These are phyloP conservation scores for Oehlia diaphana DNA, from an alignment of 192 early-diverging fungal genomes.

Conservation along the genomic window DNA sequence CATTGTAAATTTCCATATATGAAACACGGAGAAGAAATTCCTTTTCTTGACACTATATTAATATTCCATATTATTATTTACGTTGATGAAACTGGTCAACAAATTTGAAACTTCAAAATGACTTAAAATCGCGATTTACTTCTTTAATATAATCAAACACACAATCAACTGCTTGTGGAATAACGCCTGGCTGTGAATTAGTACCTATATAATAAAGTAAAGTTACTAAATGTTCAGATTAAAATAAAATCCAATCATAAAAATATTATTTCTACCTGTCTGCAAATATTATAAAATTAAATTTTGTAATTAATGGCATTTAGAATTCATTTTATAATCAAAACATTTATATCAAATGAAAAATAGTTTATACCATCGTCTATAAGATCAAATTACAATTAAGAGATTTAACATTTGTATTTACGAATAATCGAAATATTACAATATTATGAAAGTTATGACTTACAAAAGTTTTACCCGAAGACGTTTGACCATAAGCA, in stretches of 20 bases:
- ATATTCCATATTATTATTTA: background rate
- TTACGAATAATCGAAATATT: background rate
- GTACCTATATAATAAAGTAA: slow-evolving; percentile 55
- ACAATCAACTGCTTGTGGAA: slow-evolving; percentile 73
- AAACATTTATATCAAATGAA: slow-evolving; percentile 33
- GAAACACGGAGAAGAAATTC: slow-evolving; percentile 94
- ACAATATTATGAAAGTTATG: background rate
- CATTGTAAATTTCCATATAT: slow-evolving; percentile 99
- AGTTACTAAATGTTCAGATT: slow-evolving; percentile 31
- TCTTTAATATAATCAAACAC: slow-evolving; percentile 74
- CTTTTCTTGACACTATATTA: slow-evolving; percentile 55
- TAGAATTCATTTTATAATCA: background rate
- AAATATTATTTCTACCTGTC: background rate
- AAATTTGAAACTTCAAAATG: background rate
- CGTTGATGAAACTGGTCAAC: background rate
- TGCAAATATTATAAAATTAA: background rate
- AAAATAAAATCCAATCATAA: background rate
- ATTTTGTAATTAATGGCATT: background rate
- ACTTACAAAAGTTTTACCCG: slow-evolving; percentile 86
- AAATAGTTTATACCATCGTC: slow-evolving; percentile 42
- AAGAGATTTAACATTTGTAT: background rate
- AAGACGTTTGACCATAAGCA: slow-evolving; percentile 97
- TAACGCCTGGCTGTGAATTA: slow-evolving; percentile 72
- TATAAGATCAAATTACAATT: slow-evolving; percentile 23
- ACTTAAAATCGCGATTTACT: slow-evolving; percentile 33